Base-by-base conservation (phyloP, 1,284 basidiomycete species). In the Leucoagaricus sp. region DNA sequence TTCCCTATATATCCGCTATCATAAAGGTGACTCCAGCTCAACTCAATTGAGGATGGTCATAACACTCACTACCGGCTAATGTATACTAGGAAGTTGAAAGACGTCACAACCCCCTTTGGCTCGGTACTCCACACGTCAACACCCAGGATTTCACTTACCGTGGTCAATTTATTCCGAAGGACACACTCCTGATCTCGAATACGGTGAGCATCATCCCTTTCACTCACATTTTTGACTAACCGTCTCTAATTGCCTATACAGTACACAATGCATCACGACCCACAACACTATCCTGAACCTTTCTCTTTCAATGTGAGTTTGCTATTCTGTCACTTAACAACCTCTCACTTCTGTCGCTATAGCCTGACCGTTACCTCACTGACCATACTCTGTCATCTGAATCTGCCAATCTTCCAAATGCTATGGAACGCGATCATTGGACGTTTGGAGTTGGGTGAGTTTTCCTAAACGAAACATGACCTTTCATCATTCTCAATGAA, bases 241-340 rank as follows among this genome's bases (percentile, higher is more conserved):
- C n/a, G n/a, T n/a, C n/a, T 29, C 25, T 55, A 45, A 57, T 33
- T 42, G 29, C 12, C 17, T 31, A 12, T 34, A 12, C 28, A 70
- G 67, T 75, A 68, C 40, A 68, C 67, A 7, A 70, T 72, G 68
- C 69, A 71, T 47, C 65, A 69, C 52, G 63, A 73, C 46, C 63
- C 67, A 13, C 62, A 67, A 36, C 63, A 71, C 25, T 61, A 68
- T 60, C 67, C 67, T 3, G 53, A 54, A 1, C 53, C 53, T 10
- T 48, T 47, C 31, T 55, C 51, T n/a, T 68, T 69, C 58, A 67
- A 67, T 23, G 66, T 68, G 40, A 28, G 60, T 56, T 42, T 17
- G 21, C 21, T 23, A 23, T 25, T 29, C 15, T 26, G 13, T 28
- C 17, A 17, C 19, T 7, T 15, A n/a, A 17, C 53, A n/a, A n/a